Evolutionary conservation across 495 filamentous ascomycete species (phyloP).

Genomic region (Penicillium bialowiezense): DNA sequence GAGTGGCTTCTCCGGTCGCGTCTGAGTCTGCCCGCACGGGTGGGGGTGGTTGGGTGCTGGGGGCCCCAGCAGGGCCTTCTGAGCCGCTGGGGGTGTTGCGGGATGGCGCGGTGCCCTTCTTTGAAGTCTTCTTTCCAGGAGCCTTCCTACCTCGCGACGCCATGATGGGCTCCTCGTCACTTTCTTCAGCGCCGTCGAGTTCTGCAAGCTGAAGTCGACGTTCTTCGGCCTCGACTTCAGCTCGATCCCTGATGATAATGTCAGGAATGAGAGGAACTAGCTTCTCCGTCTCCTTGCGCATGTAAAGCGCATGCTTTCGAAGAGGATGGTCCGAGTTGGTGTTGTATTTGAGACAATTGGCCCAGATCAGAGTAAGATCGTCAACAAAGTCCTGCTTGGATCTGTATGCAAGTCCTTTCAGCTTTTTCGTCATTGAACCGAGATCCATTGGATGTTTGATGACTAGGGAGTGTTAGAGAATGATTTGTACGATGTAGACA

Average conservation of each 20-base stretch:
- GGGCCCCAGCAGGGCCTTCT: constrained; percentile 68
- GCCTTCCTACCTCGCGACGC: constrained; percentile 91
- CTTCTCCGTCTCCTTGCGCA: constrained; percentile 96
- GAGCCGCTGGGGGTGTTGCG: constrained; percentile 64
- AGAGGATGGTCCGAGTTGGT: constrained; percentile 82
- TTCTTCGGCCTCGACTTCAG: constrained; percentile 96
- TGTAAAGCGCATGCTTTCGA: constrained; percentile 88
- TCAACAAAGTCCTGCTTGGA: constrained; percentile 94
- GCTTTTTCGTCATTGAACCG: constrained; percentile 96
- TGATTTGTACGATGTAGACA: background rate
- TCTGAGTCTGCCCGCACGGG: constrained; percentile 62
- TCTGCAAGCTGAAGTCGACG: constrained; percentile 70
- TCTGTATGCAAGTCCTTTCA: constrained; percentile 81
- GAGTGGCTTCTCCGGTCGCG: constrained; percentile 61
- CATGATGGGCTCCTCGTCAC: constrained; percentile 98
- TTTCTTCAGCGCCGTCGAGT: constrained; percentile 83
- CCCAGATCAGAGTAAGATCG: constrained; percentile 92
- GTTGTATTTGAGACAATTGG: constrained; percentile 95
- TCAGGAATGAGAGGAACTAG: constrained; percentile 93
- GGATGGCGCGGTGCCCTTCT: constrained; percentile 70
- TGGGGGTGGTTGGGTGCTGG: constrained; percentile 51
- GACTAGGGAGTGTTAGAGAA: constrained; percentile 49
- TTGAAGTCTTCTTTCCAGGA: constrained; percentile 67
- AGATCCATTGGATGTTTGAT: constrained; percentile 99
- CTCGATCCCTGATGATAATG: constrained; percentile 81